Evolutionary conservation across 164 flowering plant species (phyloP).

Genomic region (Nelumbo lutea): DNA sequence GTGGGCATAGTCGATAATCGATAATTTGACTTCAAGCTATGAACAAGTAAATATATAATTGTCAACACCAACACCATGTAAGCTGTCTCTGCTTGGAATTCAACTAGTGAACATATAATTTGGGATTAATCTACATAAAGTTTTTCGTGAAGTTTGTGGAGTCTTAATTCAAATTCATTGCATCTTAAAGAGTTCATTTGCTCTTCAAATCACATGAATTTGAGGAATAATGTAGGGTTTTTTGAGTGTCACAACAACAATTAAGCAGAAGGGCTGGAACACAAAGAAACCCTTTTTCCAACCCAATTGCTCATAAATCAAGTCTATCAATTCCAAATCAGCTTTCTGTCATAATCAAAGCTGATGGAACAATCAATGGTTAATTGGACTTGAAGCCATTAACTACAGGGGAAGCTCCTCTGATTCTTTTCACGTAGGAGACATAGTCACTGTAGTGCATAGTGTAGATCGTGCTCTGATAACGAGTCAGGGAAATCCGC

Average conservation of each 20-base stretch:
- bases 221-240: slow-evolving; percentile 23
- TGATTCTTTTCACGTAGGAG: slow-evolving; percentile 51
- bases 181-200: background rate
- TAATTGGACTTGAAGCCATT: slow-evolving; percentile 31
- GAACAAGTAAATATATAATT: too few relatives aligned
- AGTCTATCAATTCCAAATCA: slow-evolving; percentile 14
- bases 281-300: slow-evolving; percentile 18
- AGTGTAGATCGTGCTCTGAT: slow-evolving; percentile 86
- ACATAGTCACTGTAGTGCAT: slow-evolving; percentile 75
- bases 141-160: too few relatives aligned
- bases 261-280: slow-evolving; percentile 16
- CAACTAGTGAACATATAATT: background rate
- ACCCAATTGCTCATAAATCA: slow-evolving; percentile 13
- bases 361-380: slow-evolving; percentile 31
- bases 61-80: background rate
- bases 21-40: too few relatives aligned
- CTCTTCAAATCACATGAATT: slow-evolving; percentile 36
- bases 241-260: slow-evolving; percentile 7
- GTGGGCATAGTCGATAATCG: too few relatives aligned
- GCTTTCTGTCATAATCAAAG: slow-evolving; percentile 11
- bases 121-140: background rate
- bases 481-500: slow-evolving; percentile 71
- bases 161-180: background rate
- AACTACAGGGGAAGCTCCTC: slow-evolving; percentile 55
- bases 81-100: background rate